Base-by-base conservation (phyloP, 441 rosid species). In the Gossypium aridum region DNA sequence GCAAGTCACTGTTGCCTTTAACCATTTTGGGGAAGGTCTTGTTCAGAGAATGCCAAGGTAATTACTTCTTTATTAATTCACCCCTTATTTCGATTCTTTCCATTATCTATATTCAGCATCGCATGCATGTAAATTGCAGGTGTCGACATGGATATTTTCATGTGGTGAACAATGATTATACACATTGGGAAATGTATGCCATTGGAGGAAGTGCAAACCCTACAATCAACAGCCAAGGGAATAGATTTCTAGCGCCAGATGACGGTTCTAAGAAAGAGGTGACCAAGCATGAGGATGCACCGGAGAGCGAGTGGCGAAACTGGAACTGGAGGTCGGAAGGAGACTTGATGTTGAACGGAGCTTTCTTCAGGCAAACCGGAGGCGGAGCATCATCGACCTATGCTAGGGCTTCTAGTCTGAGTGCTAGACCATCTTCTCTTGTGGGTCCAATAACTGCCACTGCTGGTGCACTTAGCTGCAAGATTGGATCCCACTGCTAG, bases 391-490 rank as follows among this genome's bases (percentile, higher is more conserved):
- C 85, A 0, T 80, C 88, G 8, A 85, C 79, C 73, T 88, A 79
- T 19, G 89, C 90, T 9, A 78, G 87, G 69, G 91, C 91, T 60
- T 89, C 91, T 0, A 89, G 92, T 64, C 80, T 87, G 13, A 86
- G 85, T 65, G 92, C 92, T 23, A 84, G 89, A 70, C 84, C 92
- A 67, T 79, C 90, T 17, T 64, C 88, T 0, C 74, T 79, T 45
- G 91, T 89, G 26, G 87, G 84, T 64, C 9, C 88, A 51, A 85
- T 89, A 17, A 89, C 92, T 0, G 73, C 76, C 3, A 73, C 77
- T 0, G 87, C 92, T 2, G 92, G 92, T 2, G 82, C 88, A 43
- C 85, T 89, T 20, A 80, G 39, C 73, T 89, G 92, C 73, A 83
- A 78, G 10, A 77, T 63, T 31, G 84, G 84, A 51, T 81, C 83